Base-by-base conservation (phyloP, 2,329 filamentous ascomycete genomes). In the Aureobasidium sp. region DNA sequence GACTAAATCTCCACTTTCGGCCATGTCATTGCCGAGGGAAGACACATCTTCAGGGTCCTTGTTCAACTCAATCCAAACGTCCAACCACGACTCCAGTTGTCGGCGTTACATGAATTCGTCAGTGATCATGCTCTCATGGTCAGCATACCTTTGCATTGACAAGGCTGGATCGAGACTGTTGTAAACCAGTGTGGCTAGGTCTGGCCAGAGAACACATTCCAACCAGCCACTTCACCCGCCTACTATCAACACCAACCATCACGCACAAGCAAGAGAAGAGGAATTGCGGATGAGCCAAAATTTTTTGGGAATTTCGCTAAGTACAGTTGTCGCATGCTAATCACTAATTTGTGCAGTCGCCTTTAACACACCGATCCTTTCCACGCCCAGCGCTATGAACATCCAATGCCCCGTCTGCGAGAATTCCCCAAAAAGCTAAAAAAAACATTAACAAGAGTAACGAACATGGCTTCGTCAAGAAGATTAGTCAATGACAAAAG, bases 311-410 rank as follows among this genome's bases (percentile, higher is more conserved):
- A 48, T 59, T 45, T 45, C 41, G 42, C 42, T 48, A 60, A 42
- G 34, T 60, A 60, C 57, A 60, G 36, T 60, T 42, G 42, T 47
- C 17, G 55, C 55, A 47, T 47, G 31, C 55, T 58, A 58, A 58
- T 57, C 53, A 57, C 53, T 36, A 20, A 37, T 57, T 57, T 57
- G 55, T 59, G 55, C 55, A 59, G n/a, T 39, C n/a, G 55, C 25
- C 11, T 29, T 14, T 39, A 57, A 57, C 53, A 45, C 39, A 44
- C 37, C 53, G 11, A 57, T 59, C 42, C 22, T 17, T 48, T 31
- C 22, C 55, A 44, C 42, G 55, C 42, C 45, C 55, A 59, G 55
- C 55, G 55, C 55, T 59, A 59, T 59, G 44, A 59, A 48, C 55
- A 59, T 59, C 55, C 55, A 59, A 59, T 48, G 42, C 55, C n/a